These are phyloP conservation scores for Samsoniella hepiali DNA, from an alignment of 2,329 filamentous ascomycete species.

Conservation along the genomic window DNA sequence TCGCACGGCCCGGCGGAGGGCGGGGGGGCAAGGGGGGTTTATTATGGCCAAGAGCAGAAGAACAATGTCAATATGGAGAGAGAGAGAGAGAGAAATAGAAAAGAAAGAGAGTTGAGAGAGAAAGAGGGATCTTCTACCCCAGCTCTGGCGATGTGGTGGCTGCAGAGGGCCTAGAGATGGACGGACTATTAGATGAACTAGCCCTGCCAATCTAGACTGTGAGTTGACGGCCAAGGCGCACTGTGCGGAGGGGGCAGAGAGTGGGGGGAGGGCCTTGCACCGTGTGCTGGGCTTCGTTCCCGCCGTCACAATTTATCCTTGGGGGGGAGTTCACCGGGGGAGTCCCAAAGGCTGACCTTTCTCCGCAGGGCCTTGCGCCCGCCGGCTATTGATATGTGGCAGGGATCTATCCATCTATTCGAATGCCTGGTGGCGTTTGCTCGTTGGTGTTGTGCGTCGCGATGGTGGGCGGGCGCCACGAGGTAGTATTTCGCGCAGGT, in stretches of 20 bases:
- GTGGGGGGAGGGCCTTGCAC: neutral
- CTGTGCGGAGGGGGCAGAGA: too few relatives aligned
- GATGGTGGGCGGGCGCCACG: too few relatives aligned
- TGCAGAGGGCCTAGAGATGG: neutral
- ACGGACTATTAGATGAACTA: conserved; percentile 3
- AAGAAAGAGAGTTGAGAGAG: neutral
- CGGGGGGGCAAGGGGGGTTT: neutral
- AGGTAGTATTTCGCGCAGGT: too few relatives aligned
- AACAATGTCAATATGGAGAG: neutral
- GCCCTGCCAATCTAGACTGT: neutral
- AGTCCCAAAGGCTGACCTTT: too few relatives aligned
- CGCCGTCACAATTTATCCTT: too few relatives aligned
- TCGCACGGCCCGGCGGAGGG: neutral
- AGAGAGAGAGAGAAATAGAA: neutral
- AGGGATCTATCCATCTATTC: too few relatives aligned
- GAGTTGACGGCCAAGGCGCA: neutral
- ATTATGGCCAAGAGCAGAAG: neutral
- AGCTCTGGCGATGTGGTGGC: neutral
- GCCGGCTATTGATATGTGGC: too few relatives aligned
- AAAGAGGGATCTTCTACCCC: neutral
- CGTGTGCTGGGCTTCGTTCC: neutral
- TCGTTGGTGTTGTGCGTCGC: too few relatives aligned
- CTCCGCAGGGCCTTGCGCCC: too few relatives aligned
- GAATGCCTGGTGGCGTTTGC: too few relatives aligned
- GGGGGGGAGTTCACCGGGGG: too few relatives aligned